Evolutionary conservation across 1,284 basidiomycete species (phyloP).

Genomic region (Pseudozyma tsukubaensis): DNA sequence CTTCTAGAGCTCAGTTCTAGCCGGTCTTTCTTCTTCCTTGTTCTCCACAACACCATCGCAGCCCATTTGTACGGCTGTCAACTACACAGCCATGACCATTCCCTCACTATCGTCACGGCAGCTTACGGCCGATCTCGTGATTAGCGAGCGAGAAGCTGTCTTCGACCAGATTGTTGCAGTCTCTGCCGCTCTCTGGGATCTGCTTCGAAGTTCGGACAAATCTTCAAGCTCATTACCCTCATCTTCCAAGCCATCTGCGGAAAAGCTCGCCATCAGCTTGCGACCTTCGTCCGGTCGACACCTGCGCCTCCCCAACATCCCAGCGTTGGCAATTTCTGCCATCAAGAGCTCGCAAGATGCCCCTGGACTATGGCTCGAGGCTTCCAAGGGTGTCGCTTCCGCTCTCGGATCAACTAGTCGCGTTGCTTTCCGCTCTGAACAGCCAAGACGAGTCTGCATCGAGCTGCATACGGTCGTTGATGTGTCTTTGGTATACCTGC

Average conservation of each 20-base stretch:
- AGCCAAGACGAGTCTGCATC: slow-evolving; percentile 18
- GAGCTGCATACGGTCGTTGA: slow-evolving; percentile 30
- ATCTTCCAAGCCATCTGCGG: slow-evolving; percentile 3
- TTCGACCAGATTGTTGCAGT: slow-evolving; percentile 32
- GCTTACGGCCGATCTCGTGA: slow-evolving; percentile 31
- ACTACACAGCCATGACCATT: slow-evolving; percentile 21
- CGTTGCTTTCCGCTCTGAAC: slow-evolving; percentile 13
- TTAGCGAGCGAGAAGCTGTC: slow-evolving; percentile 31
- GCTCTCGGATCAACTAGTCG: slow-evolving; percentile 17
- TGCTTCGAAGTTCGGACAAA: slow-evolving; percentile 2
- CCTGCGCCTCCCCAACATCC: slow-evolving; percentile 19
- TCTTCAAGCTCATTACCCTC: slow-evolving; percentile 4
- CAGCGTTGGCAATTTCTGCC: slow-evolving; percentile 21
- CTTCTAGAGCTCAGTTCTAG: no score
- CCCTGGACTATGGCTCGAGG: slow-evolving; percentile 32
- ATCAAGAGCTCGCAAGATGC: slow-evolving; percentile 23
- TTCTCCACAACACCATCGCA: no score
- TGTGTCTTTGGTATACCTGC: slow-evolving; percentile 50
- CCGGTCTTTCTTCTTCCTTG: no score
- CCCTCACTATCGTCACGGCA: slow-evolving; percentile 13
- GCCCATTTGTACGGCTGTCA: not conserved
- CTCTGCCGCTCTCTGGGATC: slow-evolving; percentile 26
- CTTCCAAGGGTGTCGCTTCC: slow-evolving; percentile 21
- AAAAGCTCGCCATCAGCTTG: slow-evolving; percentile 21
- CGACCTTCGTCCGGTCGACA: slow-evolving; percentile 23